Conservation (phyloP, 495 filamentous ascomycete genomes). For the Aspergillus carlsbadensis region DNA sequence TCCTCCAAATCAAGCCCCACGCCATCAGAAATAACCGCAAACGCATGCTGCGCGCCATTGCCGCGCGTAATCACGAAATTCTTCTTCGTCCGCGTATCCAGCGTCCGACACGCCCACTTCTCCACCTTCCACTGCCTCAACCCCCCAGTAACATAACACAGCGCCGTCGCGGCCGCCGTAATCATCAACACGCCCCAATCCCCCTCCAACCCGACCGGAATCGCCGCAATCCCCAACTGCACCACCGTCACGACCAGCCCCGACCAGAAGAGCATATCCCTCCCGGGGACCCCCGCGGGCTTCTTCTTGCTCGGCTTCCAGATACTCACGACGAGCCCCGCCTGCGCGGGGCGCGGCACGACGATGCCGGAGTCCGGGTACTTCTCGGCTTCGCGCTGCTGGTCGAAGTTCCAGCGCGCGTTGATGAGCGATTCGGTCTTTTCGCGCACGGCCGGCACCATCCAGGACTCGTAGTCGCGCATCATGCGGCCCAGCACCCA, state of each 20-base stretch:
- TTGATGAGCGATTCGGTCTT: constrained; percentile 14
- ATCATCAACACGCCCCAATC: constrained; percentile 49
- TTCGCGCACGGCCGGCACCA: constrained; percentile 15
- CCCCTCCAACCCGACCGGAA: constrained; percentile 38
- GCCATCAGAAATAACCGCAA: constrained; percentile 38
- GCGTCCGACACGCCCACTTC: constrained; percentile 46
- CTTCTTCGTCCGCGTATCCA: constrained; percentile 18
- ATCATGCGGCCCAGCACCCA: constrained; percentile 54
- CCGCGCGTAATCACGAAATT: constrained; percentile 40
- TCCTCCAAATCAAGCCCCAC: constrained; percentile 47
- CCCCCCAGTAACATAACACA: constrained; percentile 33
- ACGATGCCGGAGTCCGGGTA: neutral
- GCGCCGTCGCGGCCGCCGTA: constrained; percentile 36
- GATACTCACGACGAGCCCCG: constrained; percentile 17
- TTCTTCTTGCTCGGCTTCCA: constrained; percentile 16
- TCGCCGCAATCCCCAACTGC: constrained; percentile 47
- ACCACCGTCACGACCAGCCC: constrained; percentile 35
- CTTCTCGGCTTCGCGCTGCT: constrained; percentile 5
- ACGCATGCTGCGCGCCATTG: constrained; percentile 45
- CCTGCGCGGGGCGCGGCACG: constrained; percentile 16
- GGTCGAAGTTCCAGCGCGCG: constrained; percentile 17
- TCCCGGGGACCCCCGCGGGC: constrained; percentile 8
- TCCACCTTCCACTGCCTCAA: constrained; percentile 51
- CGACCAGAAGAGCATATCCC: constrained; percentile 32
- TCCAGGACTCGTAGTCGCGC: constrained; percentile 47